Evolutionary conservation across 768 basidiomycete species (phyloP), one percentile per base, ranked within the genome.

Genomic region (Pholiota conissans): DNA sequence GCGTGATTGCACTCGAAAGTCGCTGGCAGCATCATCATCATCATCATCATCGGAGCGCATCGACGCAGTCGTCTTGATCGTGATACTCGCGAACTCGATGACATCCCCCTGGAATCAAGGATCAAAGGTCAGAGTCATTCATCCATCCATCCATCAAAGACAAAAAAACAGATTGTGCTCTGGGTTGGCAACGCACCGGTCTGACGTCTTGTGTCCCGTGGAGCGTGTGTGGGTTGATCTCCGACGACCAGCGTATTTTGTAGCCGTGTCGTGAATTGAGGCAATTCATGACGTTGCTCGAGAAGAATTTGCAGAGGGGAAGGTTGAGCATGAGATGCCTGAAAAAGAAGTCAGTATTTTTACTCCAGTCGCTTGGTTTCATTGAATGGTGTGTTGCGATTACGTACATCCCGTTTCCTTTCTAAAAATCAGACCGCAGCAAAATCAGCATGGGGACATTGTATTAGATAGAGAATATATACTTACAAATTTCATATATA

Each of bases 321-420:
- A 58, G 48, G 42, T 56, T 61, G 56, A 63, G 61, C 9, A 63
- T 52, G 30, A 61, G 54, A 40, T 61, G 59, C 47, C 52, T 34
- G 20, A 32, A 49, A 26, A 35, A 26, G 16, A 30, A 34, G 40
- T 52, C 16, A 48, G 10, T 45, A 48, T 48, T n/a, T 20, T n/a
- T n/a, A n/a, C n/a, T n/a, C n/a, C n/a, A n/a, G n/a, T n/a, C n/a
- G n/a, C n/a, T 16, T 40, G 22, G 26, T 24, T 13, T 45, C 10
- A 22, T 11, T 2, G 13, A 45, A 45, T 42, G 6, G 7, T 32
- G 30, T 27, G 2, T 18, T 3, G 20, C 30, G 5, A 13, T 32
- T 20, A 54, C 57, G 18, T 24, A 58, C 57, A 46, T 30, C 14
- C 52, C 37, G 24, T 39, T 54, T 24, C 40, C 40, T 35, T 52